Conservation (phyloP, 768 basidiomycete species). For the Calocybe gangraenosa region DNA sequence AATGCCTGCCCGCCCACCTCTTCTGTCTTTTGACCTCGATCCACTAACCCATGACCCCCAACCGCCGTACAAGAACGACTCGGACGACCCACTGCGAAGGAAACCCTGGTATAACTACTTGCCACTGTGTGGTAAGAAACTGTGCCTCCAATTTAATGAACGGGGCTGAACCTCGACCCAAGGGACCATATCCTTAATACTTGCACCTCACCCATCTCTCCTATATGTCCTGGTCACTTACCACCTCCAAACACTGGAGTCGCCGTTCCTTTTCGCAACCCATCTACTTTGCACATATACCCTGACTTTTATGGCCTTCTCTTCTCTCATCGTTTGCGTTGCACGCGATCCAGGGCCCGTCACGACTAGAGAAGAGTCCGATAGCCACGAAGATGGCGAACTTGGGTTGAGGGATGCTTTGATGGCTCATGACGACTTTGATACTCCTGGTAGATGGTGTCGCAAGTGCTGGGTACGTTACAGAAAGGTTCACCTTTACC, state of each 20-base stretch:
- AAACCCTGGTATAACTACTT: conserved; percentile 56
- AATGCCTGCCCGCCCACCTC: conserved; percentile 18
- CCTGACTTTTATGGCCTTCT: conserved; percentile 65
- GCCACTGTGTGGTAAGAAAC: conserved; percentile 48
- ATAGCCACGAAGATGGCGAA: conserved; percentile 32
- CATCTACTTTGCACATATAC: conserved; percentile 62
- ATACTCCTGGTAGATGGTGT: conserved; percentile 65
- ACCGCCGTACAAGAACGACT: conserved; percentile 1
- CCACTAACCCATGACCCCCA: conserved; percentile 8
- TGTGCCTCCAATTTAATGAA: neutral
- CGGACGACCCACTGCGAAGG: conserved; percentile 24
- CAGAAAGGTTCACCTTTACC: neutral
- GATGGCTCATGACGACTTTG: conserved; percentile 47
- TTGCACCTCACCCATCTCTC: conserved; percentile 73
- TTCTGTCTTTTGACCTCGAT: conserved; percentile 19
- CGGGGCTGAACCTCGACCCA: neutral
- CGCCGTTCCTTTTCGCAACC: conserved; percentile 38
- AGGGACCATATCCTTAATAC: conserved; percentile 49
- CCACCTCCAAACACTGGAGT: conserved; percentile 52
- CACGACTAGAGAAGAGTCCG: conserved; percentile 22
- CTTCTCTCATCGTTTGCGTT: conserved; percentile 69
- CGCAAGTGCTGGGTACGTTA: conserved; percentile 61
- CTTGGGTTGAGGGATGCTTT: conserved; percentile 60
- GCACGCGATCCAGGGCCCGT: conserved; percentile 74
- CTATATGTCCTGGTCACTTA: conserved; percentile 65